Evolutionary conservation across 2,329 filamentous ascomycete genomes (phyloP), one percentile per base, ranked within the genome.

Genomic region (Fonsecaea pedrosoi): DNA sequence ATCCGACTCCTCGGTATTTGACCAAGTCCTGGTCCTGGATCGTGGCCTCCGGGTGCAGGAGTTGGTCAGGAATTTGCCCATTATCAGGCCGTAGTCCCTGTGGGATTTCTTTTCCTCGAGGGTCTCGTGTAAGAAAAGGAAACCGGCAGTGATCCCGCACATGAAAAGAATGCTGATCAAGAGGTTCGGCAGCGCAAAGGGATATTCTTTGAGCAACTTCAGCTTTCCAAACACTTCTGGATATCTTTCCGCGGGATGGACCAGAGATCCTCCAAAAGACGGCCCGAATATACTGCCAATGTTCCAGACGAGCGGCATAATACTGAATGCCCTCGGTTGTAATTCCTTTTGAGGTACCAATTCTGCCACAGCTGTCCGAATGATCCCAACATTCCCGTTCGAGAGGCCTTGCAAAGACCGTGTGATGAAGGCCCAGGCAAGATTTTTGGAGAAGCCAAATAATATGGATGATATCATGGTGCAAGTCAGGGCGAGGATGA

Each of bases 341-440:
- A 97, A 83, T 75, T 93, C 90, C 76, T 86, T 92, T 77, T 95
- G 89, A 0, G 92, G 91, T 1, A 97, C 93, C 85, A 97, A 89
- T 78, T 97, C 94, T 0, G 94, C 94, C 1, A 97, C 93, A 81
- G 95, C 92, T 15, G 92, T 96, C 71, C 94, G 83, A 70, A 97
- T 90, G 69, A 97, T 97, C 1, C 95, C 91, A n/a, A 94, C 90
- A 75, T 97, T 98, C 62, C 94, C 95, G 75, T 97, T 97, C 54
- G 91, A 89, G 9, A 89, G 85, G 1, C 95, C 94, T 72, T 92
- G 86, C n/a, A 97, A 81, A 6, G 88, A 90, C 74, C 94, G 87
- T 12, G 92, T 86, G 3, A 84, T 77, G 48, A 99, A 89, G 0
- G 94, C 91, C 91, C 95, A 94, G 3, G 87, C 79, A 9, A 98